A percentile compares a stretch with the other conserved stretches of the same genome.
These are phyloP conservation scores for Teratosphaeriaceae sp. DNA, from an alignment of 2,329 filamentous ascomycete species.

Conservation along the genomic window DNA sequence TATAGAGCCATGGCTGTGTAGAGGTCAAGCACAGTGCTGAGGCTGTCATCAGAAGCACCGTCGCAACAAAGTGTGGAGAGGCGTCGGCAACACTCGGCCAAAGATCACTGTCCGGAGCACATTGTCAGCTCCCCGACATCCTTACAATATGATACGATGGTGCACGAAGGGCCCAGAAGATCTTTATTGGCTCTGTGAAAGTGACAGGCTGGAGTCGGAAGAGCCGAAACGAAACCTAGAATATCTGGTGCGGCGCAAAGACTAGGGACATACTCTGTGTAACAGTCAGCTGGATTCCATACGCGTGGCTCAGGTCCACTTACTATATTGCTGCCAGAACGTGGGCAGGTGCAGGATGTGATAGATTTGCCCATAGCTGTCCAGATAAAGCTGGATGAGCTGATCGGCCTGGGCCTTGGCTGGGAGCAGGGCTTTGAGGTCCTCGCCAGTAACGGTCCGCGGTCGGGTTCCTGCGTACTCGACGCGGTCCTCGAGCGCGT, in stretches of 20 bases:
- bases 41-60: conserved; percentile 35
- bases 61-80: conserved; percentile 31
- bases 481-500: conserved; percentile 16
- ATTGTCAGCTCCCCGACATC: too few species aligned
- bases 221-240: too few species aligned
- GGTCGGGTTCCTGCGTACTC: conserved; percentile 17
- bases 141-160: too few species aligned
- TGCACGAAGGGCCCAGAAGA: too few species aligned
- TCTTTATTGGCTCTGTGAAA: too few species aligned
- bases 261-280: too few species aligned
- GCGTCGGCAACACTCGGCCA: conserved; percentile 34
- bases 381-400: conserved; percentile 43
- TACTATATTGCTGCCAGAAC: conserved; percentile 47
- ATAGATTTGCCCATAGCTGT: conserved; percentile 44
- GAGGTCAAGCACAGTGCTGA: conserved; percentile 31
- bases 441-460: conserved; percentile 21
- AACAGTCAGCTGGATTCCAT: too few species aligned
- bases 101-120: too few species aligned
- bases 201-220: too few species aligned
- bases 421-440: conserved; percentile 33
- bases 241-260: too few species aligned
- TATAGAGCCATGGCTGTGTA: conserved; percentile 28
- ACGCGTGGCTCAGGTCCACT: too few species aligned
- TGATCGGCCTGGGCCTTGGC: conserved; percentile 33
- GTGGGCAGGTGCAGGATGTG: conserved; percentile 49